phyloP scores from a whole-genome alignment of 768 basidiomycete genomes.

The Clathrus columnatus region DNA sequence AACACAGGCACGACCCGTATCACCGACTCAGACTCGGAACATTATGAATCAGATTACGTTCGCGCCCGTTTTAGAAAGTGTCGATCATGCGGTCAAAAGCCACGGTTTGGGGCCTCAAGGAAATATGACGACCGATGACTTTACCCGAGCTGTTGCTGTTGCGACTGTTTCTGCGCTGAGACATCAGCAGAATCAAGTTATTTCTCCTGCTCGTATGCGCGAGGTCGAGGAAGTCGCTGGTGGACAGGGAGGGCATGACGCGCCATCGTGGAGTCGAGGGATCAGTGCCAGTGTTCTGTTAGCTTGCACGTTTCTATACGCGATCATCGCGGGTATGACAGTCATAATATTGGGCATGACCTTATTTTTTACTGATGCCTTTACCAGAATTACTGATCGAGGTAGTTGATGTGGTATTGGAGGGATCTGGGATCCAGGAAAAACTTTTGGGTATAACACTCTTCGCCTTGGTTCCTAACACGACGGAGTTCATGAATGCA shows the following conservation, averaged over 20 bases:
- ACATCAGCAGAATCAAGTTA: constrained; percentile 57
- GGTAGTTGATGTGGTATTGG: constrained; percentile 88
- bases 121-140: constrained; percentile 74
- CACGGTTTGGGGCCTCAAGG: constrained; percentile 38
- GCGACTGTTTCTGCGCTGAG: constrained; percentile 87
- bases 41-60: constrained; percentile 27
- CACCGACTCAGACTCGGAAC: constrained; percentile 24
- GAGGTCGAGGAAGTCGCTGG: constrained; percentile 36
- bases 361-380: constrained; percentile 1
- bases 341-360: constrained; percentile 19
- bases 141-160: constrained; percentile 87
- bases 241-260: constrained; percentile 83
- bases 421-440: constrained; percentile 89
- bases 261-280: constrained; percentile 88
- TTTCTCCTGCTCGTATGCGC: constrained; percentile 40
- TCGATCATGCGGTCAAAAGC: constrained; percentile 68
- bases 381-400: constrained; percentile 80
- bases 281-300: constrained; percentile 87
- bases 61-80: constrained; percentile 67
- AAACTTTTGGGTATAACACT: constrained; percentile 96
- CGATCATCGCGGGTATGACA: constrained; percentile 78
- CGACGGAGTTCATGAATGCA: constrained; percentile 99
- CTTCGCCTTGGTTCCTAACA: constrained; percentile 96
- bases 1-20: constrained; percentile 47
- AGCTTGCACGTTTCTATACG: constrained; percentile 86